Percentiles rank a stretch among this genome's conserved stretches.
Conservation (phyloP, 164 flowering plant genomes). For the Malania oleifera region DNA sequence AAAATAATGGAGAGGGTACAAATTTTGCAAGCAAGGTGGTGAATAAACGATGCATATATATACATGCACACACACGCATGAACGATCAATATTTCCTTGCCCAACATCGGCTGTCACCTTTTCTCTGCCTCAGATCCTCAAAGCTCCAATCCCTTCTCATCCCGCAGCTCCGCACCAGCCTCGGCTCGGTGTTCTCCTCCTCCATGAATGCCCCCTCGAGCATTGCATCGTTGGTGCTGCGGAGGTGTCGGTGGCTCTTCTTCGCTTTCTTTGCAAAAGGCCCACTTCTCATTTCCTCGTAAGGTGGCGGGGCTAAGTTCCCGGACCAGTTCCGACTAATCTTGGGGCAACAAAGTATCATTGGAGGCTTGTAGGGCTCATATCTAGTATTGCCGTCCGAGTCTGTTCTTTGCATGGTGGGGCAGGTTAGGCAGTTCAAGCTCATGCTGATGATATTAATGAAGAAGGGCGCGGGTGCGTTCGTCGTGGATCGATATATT, state of each 20-base stretch:
- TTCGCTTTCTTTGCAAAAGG: conserved; percentile 9
- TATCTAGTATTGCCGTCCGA: conserved; percentile 6
- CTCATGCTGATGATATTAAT: too few relatives aligned
- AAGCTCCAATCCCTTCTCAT: conserved; percentile 94
- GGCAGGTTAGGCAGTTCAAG: conserved; percentile 29
- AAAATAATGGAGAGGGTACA: too few relatives aligned
- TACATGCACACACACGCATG: too few relatives aligned
- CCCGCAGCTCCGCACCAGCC: conserved; percentile 56
- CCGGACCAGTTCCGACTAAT: conserved; percentile 54
- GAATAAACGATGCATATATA: neutral
- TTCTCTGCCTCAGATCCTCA: conserved; percentile 40
- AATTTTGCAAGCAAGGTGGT: too few relatives aligned
- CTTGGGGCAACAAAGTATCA: conserved; percentile 6
- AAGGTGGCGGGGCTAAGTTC: conserved; percentile 21
- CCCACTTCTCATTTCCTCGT: conserved; percentile 13
- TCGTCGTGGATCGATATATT: too few relatives aligned
- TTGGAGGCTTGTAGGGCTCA: neutral
- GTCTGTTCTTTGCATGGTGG: conserved; percentile 19
- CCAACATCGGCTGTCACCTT: neutral
- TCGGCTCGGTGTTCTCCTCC: conserved; percentile 25
- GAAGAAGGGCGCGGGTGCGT: too few relatives aligned
- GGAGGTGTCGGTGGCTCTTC: conserved; percentile 23
- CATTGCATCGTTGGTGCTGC: conserved; percentile 9
- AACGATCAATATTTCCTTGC: too few relatives aligned
- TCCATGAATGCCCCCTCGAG: conserved; percentile 1